Base-by-base conservation (phyloP, 495 filamentous ascomycete genomes). In the Xylaria intraflava region DNA sequence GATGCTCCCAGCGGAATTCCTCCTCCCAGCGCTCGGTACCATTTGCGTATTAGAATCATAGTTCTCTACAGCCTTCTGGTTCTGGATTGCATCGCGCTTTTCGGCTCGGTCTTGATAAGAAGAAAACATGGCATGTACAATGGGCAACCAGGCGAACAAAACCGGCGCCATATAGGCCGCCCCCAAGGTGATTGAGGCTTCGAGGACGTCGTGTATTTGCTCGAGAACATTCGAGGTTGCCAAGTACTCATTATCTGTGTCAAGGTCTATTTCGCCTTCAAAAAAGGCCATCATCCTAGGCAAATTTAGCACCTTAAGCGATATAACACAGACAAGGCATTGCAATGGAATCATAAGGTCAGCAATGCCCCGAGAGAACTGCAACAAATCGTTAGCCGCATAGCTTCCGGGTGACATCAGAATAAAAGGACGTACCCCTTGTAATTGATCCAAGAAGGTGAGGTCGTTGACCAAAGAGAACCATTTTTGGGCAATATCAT, bases 111-210 rank as follows among this genome's bases (percentile, higher is more conserved):
- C 70, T 27, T 79, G 69, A 43, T 82, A 85, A 2, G 76, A 71
- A 29, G 84, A 70, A 61, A 77, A 75, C 73, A 90, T 80, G 6
- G 77, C 77, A 56, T 88, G 75, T n/a, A 89, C 67, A 17, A 95
- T 77, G 44, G 90, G 66, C 9, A 83, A 79, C 90, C 89, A 96
- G 8, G 87, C 80, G 49, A 90, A 85, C 22, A 84, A 74, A 22
- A 84, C 80, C 10, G 87, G 87, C 46, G 77, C 83, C 2, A 84
- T 84, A 17, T 77, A 76, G 19, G 52, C 60, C 9, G 73, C 54
- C n/a, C 69, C 69, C 0, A 66, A 58, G 11, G 69, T 65, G 38
- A 78, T 71, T 4, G 82, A 82, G 17, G 66, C 62, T 24, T 71
- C 67, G 4, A 92, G 65, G 17, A 83, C 77, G 35, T 78, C 76